Evolutionary conservation across 192 early-diverging fungal species (phyloP), one percentile per base, ranked within the genome.

Genomic region (Gamsiella multidivaricata): DNA sequence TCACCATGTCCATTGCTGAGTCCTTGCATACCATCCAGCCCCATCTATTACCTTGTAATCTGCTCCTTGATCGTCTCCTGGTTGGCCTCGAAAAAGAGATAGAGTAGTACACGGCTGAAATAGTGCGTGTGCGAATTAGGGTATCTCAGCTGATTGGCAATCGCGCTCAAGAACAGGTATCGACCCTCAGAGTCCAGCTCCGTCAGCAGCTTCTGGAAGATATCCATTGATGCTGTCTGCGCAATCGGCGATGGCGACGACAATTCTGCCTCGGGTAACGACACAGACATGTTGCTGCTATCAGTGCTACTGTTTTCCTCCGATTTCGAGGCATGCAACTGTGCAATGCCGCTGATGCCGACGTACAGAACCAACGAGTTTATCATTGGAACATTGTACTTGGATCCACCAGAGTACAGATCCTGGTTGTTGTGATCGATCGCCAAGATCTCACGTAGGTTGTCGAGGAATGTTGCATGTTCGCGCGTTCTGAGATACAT

Each of bases 81-180:
- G 26, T 51, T 85, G 3, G 87, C 83, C 65, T 94, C 92, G 3
- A 85, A 88, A 79, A 98, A 99, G 43, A 99, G 85, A 67, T 91
- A 90, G 34, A 99, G 82, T 33, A 99, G 79, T 25, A 94, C 87
- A 64, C 90, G 90, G 79, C 94, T 95, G 80, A 96, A 98, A 70
- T 95, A 95, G 69, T 94, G 92, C 15, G 97, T 99, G 72, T 99
- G 97, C 37, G 91, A 91, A 81, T 96, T 97, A n/a, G 97, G 96
- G 84, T 93, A 97, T 65, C 97, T 89, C 74, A 99, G 87, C 79
- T 98, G 97, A 82, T 98, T 97, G 45, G 95, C 94, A 70, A 99
- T 94, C 8, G 94, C 95, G 64, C 87, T 94, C 54, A 98, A 79
- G 59, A 98, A 85, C 55, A 94, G 72, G 70, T 98, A 97, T n/a